A percentile compares a stretch with the other conserved stretches of the same genome.
phyloP scores from a whole-genome alignment of 2,329 filamentous ascomycete genomes.

The Leptographium procerum region DNA sequence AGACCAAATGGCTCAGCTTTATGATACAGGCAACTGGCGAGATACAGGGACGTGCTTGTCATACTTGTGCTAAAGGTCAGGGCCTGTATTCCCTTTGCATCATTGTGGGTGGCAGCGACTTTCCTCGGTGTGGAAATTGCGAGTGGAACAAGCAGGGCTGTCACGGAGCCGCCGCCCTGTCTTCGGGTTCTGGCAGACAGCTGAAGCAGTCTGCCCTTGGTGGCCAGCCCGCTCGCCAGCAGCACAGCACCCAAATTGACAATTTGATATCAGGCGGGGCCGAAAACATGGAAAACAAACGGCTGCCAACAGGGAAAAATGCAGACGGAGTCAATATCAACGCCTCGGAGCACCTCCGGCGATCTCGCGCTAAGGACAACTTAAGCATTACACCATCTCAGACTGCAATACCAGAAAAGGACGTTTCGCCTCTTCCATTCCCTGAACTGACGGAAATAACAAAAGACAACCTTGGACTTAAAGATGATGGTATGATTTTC shows the following conservation, averaged over 20 bases:
- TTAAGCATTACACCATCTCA: not conserved
- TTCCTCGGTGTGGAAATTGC: constrained; percentile 39
- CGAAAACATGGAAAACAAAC: not conserved
- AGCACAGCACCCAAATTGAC: not conserved
- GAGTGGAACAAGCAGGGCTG: constrained; percentile 32
- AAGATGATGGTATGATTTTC: constrained; percentile 37
- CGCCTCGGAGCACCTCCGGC: not conserved
- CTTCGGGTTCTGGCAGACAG: not conserved
- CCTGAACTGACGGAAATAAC: constrained; percentile 29
- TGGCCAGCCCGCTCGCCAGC: not conserved
- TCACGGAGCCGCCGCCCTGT: constrained; percentile 10
- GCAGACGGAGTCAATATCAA: not conserved
- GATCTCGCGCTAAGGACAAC: not conserved
- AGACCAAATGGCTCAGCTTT: constrained; percentile 33
- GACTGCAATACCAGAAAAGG: not conserved
- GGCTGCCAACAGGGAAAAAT: not conserved
- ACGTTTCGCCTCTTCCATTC: too few relatives aligned
- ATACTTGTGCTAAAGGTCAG: constrained; percentile 28
- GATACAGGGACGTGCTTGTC: constrained; percentile 27
- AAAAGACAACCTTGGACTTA: constrained; percentile 30
- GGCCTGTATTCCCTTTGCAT: constrained; percentile 36
- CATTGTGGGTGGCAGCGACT: constrained; percentile 27
- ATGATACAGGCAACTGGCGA: constrained; percentile 39
- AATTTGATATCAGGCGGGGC: not conserved
- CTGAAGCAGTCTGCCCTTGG: not conserved